Evolutionary conservation across 139 green algal species (phyloP).

Genomic region (Yamagishiella unicocca): DNA sequence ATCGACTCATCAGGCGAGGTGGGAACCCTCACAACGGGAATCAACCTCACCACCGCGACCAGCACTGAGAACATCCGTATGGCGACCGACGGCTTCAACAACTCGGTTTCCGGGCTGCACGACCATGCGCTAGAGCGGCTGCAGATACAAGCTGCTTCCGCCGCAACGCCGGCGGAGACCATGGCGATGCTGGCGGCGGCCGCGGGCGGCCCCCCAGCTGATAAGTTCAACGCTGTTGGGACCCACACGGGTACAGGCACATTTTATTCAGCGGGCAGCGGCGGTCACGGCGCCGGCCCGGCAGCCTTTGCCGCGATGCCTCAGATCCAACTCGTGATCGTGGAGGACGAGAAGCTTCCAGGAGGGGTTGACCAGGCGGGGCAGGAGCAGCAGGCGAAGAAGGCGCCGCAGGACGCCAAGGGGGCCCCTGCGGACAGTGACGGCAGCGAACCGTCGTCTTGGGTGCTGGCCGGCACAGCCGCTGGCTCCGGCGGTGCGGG

Average conservation of each 20-base stretch:
- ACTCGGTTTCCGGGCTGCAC: no score
- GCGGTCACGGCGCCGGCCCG: not conserved
- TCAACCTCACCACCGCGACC: no score
- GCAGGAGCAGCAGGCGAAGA: not conserved
- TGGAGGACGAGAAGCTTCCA: not conserved
- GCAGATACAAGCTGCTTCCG: not conserved
- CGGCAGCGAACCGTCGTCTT: not conserved
- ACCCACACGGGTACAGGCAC: no score
- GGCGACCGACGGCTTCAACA: no score
- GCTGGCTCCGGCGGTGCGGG: not conserved
- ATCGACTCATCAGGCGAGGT: no score
- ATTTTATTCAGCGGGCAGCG: not conserved
- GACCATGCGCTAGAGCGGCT: no score
- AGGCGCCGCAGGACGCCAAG: not conserved
- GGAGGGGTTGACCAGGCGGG: not conserved
- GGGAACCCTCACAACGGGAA: no score
- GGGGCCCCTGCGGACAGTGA: not conserved
- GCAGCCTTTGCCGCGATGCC: not conserved
- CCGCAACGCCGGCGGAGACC: not conserved
- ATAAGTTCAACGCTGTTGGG: no score
- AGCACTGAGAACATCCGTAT: no score
- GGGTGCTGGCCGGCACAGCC: no score
- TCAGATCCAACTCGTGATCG: not conserved
- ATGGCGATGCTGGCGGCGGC: slow-evolving; percentile 30
- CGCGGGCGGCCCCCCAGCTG: no score